Evolutionary conservation across 306 rosid genomes (phyloP).

Genomic region (Lathyrus aphaca): DNA sequence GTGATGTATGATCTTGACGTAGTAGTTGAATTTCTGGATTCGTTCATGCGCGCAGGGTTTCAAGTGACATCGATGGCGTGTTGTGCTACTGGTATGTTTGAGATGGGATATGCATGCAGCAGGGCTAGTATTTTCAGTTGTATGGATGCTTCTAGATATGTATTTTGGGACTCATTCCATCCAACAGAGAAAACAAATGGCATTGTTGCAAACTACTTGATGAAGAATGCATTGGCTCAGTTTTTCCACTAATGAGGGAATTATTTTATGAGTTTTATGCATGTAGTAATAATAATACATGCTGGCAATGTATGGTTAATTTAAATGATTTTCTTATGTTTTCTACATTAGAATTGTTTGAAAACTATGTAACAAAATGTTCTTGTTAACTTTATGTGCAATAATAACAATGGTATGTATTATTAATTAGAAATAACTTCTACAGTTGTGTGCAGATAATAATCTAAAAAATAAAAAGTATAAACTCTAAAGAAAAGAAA

Average conservation of each 20-base stretch:
- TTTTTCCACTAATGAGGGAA: conserved; percentile 30
- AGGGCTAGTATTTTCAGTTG: conserved; percentile 60
- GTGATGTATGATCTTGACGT: no score
- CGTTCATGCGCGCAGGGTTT: conserved; percentile 52
- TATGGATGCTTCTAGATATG: conserved; percentile 68
- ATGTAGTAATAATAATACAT: not conserved
- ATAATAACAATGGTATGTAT: not conserved
- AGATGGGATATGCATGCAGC: conserved; percentile 88
- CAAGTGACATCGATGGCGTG: conserved; percentile 66
- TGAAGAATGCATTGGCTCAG: conserved; percentile 39
- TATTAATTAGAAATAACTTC: no score
- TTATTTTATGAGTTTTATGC: not conserved
- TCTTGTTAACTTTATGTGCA: conserved; percentile 1
- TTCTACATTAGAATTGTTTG: not conserved
- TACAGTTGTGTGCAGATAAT: no score
- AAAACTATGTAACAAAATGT: not conserved
- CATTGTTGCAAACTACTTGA: conserved; percentile 43
- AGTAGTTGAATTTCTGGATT: no score
- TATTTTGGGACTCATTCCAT: conserved; percentile 67
- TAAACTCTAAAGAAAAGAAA: not conserved
- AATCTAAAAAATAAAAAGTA: no score
- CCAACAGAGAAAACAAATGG: conserved; percentile 62
- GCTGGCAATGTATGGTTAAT: not conserved
- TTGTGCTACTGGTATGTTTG: conserved; percentile 82
- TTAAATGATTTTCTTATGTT: not conserved